Conservation (phyloP, 306 rosid species). For the Begonia masoniana region DNA sequence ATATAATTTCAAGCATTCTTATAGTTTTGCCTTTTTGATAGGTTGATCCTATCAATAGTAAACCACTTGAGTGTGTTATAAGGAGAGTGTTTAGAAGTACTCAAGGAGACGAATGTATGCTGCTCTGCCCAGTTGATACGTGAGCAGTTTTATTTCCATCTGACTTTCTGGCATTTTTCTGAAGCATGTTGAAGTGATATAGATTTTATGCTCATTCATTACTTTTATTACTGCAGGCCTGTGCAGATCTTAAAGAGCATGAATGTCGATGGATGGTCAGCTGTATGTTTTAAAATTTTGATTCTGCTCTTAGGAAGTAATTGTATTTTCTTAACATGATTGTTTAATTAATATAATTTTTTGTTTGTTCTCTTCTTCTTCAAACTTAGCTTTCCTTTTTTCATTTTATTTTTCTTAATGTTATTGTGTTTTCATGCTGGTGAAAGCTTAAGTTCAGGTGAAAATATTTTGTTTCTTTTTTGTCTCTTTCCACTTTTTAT, state of each 20-base stretch:
- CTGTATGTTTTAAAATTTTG: slow-evolving; percentile 41
- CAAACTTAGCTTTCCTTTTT: too few species aligned
- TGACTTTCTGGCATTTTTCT: slow-evolving; percentile 3
- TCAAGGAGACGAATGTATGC: slow-evolving; percentile 61
- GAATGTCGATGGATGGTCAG: slow-evolving; percentile 70
- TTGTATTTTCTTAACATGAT: slow-evolving; percentile 8
- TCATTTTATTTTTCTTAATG: too few species aligned
- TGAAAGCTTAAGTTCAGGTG: too few species aligned
- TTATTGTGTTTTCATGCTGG: too few species aligned
- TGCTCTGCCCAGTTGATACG: slow-evolving; percentile 87
- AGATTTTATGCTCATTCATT: slow-evolving; percentile 6
- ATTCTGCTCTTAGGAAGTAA: slow-evolving; percentile 7
- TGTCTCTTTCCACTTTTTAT: too few species aligned
- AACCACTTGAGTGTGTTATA: slow-evolving; percentile 70
- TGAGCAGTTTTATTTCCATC: slow-evolving; percentile 24
- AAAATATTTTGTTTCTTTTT: too few species aligned
- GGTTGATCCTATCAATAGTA: slow-evolving; percentile 68
- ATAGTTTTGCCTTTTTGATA: slow-evolving; percentile 2
- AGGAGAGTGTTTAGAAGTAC: slow-evolving; percentile 85
- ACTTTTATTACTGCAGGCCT: slow-evolving; percentile 46
- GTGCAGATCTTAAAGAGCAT: slow-evolving; percentile 71
- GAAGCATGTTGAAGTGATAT: slow-evolving; percentile 3
- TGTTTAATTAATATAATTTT: not conserved
- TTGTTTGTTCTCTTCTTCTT: too few species aligned
- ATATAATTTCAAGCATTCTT: too few species aligned